Conservation (phyloP, 768 basidiomycete species). For the Fomitopsis pulvina region DNA sequence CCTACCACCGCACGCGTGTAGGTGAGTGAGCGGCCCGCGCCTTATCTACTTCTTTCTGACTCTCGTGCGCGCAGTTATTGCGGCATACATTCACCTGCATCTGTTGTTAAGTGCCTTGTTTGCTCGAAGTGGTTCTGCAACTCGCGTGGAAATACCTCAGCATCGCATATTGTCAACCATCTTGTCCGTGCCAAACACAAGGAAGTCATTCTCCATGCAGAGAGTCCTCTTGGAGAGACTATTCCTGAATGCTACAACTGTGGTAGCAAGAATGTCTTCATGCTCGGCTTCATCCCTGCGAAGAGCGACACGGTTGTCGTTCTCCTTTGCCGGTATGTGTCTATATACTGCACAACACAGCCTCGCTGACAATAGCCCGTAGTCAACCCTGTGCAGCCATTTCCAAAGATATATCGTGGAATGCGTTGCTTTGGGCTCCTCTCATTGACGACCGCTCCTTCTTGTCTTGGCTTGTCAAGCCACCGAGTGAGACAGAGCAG, state of each 20-base stretch:
- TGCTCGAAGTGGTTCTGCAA: conserved; percentile 99
- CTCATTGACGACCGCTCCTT: conserved; percentile 98
- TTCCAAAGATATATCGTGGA: conserved; percentile 98
- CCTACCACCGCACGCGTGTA: conserved; percentile 92
- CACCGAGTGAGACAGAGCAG: conserved; percentile 94
- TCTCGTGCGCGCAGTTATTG: conserved; percentile 64
- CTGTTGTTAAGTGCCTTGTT: conserved; percentile 91
- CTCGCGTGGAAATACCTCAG: conserved; percentile 94
- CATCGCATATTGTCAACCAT: conserved; percentile 98
- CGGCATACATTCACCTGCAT: conserved; percentile 95
- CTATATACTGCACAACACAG: conserved; percentile 3
- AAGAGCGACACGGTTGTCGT: conserved; percentile 99
- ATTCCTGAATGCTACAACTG: conserved; percentile 99
- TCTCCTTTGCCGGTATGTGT: conserved; percentile 82
- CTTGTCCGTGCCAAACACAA: conserved; percentile 99
- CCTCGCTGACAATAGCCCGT: neutral
- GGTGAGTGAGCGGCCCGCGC: conserved; percentile 41
- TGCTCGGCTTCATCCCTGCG: conserved; percentile 98
- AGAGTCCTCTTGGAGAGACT: conserved; percentile 93
- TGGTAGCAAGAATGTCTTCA: conserved; percentile 98
- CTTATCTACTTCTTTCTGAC: neutral
- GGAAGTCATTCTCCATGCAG: conserved; percentile 94
- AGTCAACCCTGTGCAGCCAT: conserved; percentile 98
- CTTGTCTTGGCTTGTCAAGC: conserved; percentile 98
- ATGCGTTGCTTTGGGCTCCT: conserved; percentile 94